Conservation (phyloP, 371 early-diverging fungal genomes). For the Smittium culicis region DNA sequence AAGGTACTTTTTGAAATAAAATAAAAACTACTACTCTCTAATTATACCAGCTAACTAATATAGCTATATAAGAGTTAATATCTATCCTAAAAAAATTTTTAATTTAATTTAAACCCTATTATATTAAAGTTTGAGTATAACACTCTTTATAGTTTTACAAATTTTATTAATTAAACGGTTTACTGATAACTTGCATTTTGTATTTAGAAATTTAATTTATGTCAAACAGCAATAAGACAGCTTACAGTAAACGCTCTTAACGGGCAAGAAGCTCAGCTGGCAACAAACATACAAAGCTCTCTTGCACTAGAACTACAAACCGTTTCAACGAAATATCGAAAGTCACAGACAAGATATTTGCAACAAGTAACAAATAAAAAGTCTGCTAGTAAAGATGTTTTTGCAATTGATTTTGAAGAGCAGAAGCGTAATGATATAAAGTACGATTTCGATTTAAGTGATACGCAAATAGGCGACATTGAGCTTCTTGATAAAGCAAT, state of each 20-base stretch:
- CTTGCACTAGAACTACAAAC: conserved; percentile 83
- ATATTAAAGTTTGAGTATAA: neutral
- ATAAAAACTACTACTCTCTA: neutral
- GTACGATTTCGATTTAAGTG: conserved; percentile 47
- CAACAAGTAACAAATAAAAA: conserved; percentile 32
- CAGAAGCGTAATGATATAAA: conserved; percentile 18
- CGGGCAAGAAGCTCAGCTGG: conserved; percentile 52
- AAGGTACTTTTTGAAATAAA: conserved; percentile 32
- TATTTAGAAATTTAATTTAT: conserved; percentile 62
- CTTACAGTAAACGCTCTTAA: conserved; percentile 38
- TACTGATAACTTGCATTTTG: neutral
- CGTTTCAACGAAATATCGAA: conserved; percentile 61
- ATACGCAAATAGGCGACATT: conserved; percentile 61
- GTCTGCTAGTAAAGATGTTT: conserved; percentile 32
- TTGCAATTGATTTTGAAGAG: conserved; percentile 22
- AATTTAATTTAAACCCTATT: too few species aligned
- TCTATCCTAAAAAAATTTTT: too few species aligned
- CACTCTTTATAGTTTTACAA: conserved; percentile 5
- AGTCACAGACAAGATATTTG: conserved; percentile 72
- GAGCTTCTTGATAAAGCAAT: conserved; percentile 55
- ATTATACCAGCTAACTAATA: neutral
- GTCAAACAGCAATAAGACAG: conserved; percentile 64
- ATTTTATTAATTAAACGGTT: conserved; percentile 10
- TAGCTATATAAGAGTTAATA: too few species aligned
- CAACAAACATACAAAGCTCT: conserved; percentile 74